Base-by-base conservation (phyloP, 495 filamentous ascomycete species). In the Peziza echinospora region DNA sequence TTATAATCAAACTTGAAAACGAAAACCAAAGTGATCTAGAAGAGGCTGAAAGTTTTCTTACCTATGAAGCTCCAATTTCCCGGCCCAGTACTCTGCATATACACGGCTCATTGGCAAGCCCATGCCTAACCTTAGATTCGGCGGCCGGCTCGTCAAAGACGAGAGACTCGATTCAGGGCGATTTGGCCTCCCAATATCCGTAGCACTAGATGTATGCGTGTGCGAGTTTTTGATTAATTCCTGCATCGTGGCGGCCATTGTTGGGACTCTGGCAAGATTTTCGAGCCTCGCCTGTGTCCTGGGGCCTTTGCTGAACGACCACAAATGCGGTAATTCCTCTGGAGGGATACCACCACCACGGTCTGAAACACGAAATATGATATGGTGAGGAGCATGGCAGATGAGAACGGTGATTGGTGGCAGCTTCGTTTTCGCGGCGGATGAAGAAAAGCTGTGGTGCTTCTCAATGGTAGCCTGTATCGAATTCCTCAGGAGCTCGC, bases 31-130 rank as follows among this genome's bases (percentile, higher is more conserved):
- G n/a, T n/a, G n/a, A n/a, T n/a, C n/a, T n/a, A n/a, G n/a, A n/a
- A n/a, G n/a, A n/a, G n/a, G n/a, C n/a, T n/a, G n/a, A n/a, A n/a
- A n/a, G n/a, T n/a, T n/a, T n/a, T n/a, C 30, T 7, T 37, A 37
- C 30, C 30, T 37, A 60, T 96, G 89, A 49, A 96, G 57, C 59
- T 93, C 84, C 21, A 99, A 62, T 58, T 73, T 87, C 1, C 89
- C 89, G 6, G 91, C 89, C 89, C 89, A 99, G 63, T 96, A 97
- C 62, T 99, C 87, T 13, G 91, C 87, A 60, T 96, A 99, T 11
- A 96, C 82, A 49, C 84, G 73, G 51, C 83, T 91, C 67, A 96
- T 79, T 0, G 89, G 91, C 44, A 99, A 62, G 2, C 89, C 89
- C 70, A 99, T 93, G 8, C 89, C 91, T 9, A 99, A 68, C 1